phyloP scores from a whole-genome alignment of 805 yeast species.

The Dipodascus geniculatus region DNA sequence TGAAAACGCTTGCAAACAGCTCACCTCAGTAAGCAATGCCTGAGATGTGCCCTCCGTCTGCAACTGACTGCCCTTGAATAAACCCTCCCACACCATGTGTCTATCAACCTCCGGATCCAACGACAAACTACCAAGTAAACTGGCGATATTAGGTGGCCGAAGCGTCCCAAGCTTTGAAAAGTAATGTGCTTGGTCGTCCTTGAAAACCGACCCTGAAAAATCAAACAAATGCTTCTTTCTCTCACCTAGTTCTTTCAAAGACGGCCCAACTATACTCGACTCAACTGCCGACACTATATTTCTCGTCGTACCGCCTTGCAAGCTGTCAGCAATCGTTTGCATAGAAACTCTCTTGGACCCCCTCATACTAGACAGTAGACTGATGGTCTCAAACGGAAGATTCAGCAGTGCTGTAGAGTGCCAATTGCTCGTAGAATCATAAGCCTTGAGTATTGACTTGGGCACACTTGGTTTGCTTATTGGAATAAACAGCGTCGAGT shows the following conservation, averaged over 20 bases:
- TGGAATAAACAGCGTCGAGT: conserved; percentile 48
- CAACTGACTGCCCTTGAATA: conserved; percentile 6
- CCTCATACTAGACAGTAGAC: conserved; percentile 23
- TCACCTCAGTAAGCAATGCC: conserved; percentile 6
- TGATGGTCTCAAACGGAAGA: conserved; percentile 35
- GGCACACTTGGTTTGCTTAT: conserved; percentile 24
- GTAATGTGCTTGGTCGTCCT: background rate
- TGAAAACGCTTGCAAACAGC: conserved; percentile 11
- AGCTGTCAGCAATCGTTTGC: conserved; percentile 32
- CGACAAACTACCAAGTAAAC: background rate
- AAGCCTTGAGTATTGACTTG: conserved; percentile 9
- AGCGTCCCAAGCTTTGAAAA: conserved; percentile 5
- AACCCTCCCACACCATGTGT: conserved; percentile 4
- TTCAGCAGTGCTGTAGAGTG: conserved; percentile 29
- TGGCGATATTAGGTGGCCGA: conserved; percentile 3
- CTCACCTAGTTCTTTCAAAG: background rate
- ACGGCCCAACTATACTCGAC: conserved; percentile 7
- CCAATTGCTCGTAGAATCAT: conserved; percentile 31
- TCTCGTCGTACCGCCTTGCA: conserved; percentile 33
- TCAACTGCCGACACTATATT: conserved; percentile 35
- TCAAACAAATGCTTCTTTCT: background rate
- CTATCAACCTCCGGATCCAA: conserved; percentile 5
- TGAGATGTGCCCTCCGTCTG: conserved; percentile 10
- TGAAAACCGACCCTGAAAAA: background rate
- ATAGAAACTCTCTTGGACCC: conserved; percentile 25